Conservation (phyloP, 176 grass and related monocot genomes). For the Juncus effusus region DNA sequence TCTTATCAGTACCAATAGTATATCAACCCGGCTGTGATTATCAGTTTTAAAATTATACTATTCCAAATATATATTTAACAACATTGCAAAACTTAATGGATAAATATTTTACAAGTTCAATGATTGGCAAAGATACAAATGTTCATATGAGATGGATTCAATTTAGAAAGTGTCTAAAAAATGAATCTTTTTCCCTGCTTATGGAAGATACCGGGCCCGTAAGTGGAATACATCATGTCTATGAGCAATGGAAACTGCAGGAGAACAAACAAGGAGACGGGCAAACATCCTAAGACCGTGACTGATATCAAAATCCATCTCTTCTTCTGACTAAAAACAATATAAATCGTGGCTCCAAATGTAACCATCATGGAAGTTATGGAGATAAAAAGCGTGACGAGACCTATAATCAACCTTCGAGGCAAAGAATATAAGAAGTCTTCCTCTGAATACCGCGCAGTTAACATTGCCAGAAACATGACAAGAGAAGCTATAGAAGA, state of each 20-base stretch:
- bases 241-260: slow-evolving; percentile 5
- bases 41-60: too few relatives aligned
- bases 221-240: slow-evolving; percentile 6
- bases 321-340: slow-evolving; percentile 2
- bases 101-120: too few relatives aligned
- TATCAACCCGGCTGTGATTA: too few relatives aligned
- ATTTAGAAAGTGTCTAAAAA: too few relatives aligned
- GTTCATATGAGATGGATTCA: too few relatives aligned
- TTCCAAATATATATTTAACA: too few relatives aligned
- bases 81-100: too few relatives aligned
- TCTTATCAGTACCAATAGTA: too few relatives aligned
- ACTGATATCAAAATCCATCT: neutral
- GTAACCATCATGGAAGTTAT: slow-evolving; percentile 14
- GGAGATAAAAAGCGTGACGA: slow-evolving; percentile 5
- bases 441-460: slow-evolving; percentile 17
- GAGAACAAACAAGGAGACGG: slow-evolving; percentile 7
- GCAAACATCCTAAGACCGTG: neutral
- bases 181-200: neutral
- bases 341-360: neutral
- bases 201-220: neutral
- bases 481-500: slow-evolving; percentile 5
- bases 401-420: slow-evolving; percentile 4
- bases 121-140: too few relatives aligned
- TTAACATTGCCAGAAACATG: slow-evolving; percentile 14
- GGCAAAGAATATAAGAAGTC: slow-evolving; percentile 17